These are phyloP conservation scores for Schoenoplectus triqueter DNA, from an alignment of 202 grass and related monocot genomes.

Conservation along the genomic window DNA sequence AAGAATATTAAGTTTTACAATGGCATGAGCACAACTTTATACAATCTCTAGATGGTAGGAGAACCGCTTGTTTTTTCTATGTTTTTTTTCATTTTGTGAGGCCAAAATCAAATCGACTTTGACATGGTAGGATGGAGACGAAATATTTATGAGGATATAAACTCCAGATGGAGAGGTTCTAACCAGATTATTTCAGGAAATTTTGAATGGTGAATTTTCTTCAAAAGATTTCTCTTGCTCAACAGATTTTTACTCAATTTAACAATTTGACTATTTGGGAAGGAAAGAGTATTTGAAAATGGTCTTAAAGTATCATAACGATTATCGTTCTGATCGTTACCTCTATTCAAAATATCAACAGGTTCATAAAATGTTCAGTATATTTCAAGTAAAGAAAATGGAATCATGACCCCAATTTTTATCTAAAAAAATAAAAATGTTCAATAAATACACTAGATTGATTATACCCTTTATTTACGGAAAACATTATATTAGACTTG, in stretches of 20 bases:
- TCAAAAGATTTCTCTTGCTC: neutral
- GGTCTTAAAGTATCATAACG: neutral
- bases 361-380: too few species aligned
- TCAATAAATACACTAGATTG: too few species aligned
- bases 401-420: too few species aligned
- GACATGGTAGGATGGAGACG: conserved; percentile 7
- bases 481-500: too few species aligned
- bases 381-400: neutral
- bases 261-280: neutral
- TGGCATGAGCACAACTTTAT: conserved; percentile 21
- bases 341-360: neutral
- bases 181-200: conserved; percentile 19
- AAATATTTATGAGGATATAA: conserved; percentile 1
- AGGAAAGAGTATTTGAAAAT: neutral
- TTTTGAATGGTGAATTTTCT: neutral
- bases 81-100: conserved; percentile 23
- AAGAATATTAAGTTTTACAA: conserved; percentile 7
- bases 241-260: conserved; percentile 9
- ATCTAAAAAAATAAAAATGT: too few species aligned
- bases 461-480: too few species aligned
- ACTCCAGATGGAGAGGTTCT: neutral
- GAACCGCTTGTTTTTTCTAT: conserved; percentile 20
- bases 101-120: conserved; percentile 27
- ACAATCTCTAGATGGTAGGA: neutral
- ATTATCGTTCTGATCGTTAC: neutral